These are phyloP conservation scores for Leishmania gerbilli DNA, from an alignment of 208 protist genomes.

Conservation along the genomic window DNA sequence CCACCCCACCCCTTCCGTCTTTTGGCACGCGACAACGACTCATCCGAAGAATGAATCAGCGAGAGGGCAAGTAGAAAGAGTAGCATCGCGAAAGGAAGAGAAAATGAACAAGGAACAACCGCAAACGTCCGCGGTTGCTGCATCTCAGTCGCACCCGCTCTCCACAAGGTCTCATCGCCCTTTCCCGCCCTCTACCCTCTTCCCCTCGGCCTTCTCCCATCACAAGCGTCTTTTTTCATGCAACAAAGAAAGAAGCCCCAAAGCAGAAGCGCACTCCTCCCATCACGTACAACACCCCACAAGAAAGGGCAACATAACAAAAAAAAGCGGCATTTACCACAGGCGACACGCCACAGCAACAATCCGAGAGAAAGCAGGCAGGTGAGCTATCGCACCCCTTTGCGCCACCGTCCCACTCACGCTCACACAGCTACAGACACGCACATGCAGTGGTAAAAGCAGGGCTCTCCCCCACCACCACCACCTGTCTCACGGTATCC, in stretches of 20 bases:
- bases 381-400: background rate
- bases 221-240: background rate
- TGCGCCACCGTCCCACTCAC: background rate
- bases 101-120: background rate
- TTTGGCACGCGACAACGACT: background rate
- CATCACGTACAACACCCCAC: background rate
- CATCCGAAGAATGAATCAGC: background rate
- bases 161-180: background rate
- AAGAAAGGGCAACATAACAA: background rate
- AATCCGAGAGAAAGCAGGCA: background rate
- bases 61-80: conserved; percentile 4
- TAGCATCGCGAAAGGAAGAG: background rate
- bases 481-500: background rate
- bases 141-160: background rate
- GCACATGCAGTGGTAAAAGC: background rate
- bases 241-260: background rate
- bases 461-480: background rate
- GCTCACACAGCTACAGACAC: background rate
- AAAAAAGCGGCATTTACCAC: background rate
- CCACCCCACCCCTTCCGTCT: background rate
- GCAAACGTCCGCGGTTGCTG: background rate
- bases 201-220: background rate
- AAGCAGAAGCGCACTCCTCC: too few species aligned
- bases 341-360: background rate
- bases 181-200: background rate